Evolutionary conservation across 75 land plant genomes (phyloP).

Genomic region (Azolla pinnata): DNA sequence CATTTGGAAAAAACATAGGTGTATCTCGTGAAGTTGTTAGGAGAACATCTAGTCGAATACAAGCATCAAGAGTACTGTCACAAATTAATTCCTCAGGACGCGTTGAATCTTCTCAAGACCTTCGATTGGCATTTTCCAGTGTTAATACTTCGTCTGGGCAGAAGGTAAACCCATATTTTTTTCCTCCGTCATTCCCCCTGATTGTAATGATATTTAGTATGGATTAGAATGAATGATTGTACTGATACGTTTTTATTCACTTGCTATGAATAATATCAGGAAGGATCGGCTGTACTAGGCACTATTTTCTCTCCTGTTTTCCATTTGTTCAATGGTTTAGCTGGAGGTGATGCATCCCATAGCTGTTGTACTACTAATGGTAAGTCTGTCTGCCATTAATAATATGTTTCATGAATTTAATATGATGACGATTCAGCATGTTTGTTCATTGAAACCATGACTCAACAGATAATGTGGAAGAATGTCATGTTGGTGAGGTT

Average conservation of each 20-base stretch:
- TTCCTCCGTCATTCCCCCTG: too few relatives aligned
- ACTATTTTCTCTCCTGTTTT: constrained; percentile 62
- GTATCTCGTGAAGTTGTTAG: too few relatives aligned
- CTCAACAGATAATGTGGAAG: neutral
- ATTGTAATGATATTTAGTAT: too few relatives aligned
- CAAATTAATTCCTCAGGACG: too few relatives aligned
- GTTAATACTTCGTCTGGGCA: constrained; percentile 8
- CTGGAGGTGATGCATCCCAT: constrained; percentile 14
- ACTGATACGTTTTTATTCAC: too few relatives aligned
- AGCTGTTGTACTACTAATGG: constrained; percentile 21
- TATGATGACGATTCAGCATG: neutral
- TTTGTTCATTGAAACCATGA: neutral
- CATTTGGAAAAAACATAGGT: too few relatives aligned
- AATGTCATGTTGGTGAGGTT: too few relatives aligned
- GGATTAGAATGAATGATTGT: too few relatives aligned
- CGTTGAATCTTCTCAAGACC: neutral
- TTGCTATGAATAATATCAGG: neutral
- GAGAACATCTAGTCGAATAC: too few relatives aligned
- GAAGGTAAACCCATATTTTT: constrained; percentile 22
- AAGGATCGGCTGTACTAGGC: constrained; percentile 4
- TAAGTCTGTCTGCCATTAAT: neutral
- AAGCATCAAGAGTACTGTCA: too few relatives aligned
- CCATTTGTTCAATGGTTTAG: constrained; percentile 31
- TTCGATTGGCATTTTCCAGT: constrained; percentile 12
- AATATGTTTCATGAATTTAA: neutral